Base-by-base conservation (phyloP, 192 early-diverging fungal genomes). In the Thamnidium elegans region DNA sequence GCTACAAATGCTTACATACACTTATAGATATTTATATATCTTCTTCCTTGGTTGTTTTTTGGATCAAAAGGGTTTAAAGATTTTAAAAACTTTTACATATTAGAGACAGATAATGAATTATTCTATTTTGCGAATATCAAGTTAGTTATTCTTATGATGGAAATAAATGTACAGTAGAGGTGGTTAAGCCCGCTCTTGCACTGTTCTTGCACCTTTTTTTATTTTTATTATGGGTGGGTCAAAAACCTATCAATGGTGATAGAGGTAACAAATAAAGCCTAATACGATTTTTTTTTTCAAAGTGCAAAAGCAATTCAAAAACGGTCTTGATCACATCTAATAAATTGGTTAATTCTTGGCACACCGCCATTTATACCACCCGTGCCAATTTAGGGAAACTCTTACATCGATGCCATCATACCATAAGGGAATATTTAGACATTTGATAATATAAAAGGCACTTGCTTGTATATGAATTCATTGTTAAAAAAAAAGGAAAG, bases 241-340 rank as follows among this genome's bases (percentile, higher is more conserved):
- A 30, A 7, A 52, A 52, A 52, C 45, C 7, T 30, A 55, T 55
- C 54, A 31, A 55, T 44, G 17, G 36, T 45, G 19, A 9, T 46
- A 60, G 58, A 60, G 9, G 21, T 58, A 42, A 34, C 55, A 58
- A 58, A 58, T 14, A 58, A 58, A 58, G 55, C 55, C 20, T 43
- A 60, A 4, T 46, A 60, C 2, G 7, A n/a, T n/a, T n/a, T 2
- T 59, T 36, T 32, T 23, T 26, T 59, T 59, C 42, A 59, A 59
- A 59, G 43, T 46, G 58, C n/a, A 56, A 39, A 47, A 58, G 56
- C 56, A 58, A 45, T 45, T 42, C 56, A 58, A 58, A 58, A 45
- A 58, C 20, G 56, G 56, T 58, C 20, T 58, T 58, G 36, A 58
- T 42, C 56, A 45, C 14, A 58, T 45, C 36, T 11, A 45, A 58